Evolutionary conservation across 208 protist genomes (phyloP).

Genomic region (Crithidia brevicula): DNA sequence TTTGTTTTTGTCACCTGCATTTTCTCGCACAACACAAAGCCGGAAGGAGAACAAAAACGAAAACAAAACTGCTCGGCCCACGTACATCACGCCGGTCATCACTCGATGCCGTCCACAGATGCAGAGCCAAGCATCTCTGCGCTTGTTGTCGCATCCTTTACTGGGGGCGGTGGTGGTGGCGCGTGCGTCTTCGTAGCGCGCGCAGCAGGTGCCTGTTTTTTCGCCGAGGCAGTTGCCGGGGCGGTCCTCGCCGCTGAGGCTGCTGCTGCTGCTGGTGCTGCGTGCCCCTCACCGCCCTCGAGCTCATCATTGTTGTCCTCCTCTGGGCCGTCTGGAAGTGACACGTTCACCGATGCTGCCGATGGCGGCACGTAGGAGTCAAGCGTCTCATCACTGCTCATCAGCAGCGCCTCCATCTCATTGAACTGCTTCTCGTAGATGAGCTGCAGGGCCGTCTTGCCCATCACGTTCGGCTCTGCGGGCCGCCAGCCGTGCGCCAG

Average conservation of each 20-base stretch:
- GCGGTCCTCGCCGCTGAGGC: background rate
- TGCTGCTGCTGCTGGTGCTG: background rate
- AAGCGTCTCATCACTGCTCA: slow-evolving; percentile 70
- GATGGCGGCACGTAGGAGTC: slow-evolving; percentile 50
- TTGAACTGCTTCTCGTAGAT: slow-evolving; percentile 85
- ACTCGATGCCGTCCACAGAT: slow-evolving; percentile 77
- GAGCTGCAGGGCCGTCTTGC: slow-evolving; percentile 73
- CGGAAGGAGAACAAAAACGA: background rate
- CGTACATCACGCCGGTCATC: slow-evolving; percentile 1
- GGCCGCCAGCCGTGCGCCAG: slow-evolving; percentile 65
- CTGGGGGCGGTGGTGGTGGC: background rate
- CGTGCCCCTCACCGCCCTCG: background rate
- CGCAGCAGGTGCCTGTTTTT: background rate
- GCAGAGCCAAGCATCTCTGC: slow-evolving; percentile 57
- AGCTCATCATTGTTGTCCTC: slow-evolving; percentile 9
- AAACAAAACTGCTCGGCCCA: background rate
- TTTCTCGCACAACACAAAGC: background rate
- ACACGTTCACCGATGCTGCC: slow-evolving; percentile 26
- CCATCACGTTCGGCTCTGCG: slow-evolving; percentile 57
- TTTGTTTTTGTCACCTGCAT: no score
- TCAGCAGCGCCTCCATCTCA: slow-evolving; percentile 83
- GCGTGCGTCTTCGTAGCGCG: background rate
- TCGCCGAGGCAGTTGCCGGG: slow-evolving; percentile 1
- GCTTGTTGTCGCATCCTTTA: slow-evolving; percentile 29
- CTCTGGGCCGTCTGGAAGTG: slow-evolving; percentile 11